Evolutionary conservation across 805 yeast genomes (phyloP), one percentile per base, ranked within the genome.

Genomic region (Nakazawaea ambrosiae): DNA sequence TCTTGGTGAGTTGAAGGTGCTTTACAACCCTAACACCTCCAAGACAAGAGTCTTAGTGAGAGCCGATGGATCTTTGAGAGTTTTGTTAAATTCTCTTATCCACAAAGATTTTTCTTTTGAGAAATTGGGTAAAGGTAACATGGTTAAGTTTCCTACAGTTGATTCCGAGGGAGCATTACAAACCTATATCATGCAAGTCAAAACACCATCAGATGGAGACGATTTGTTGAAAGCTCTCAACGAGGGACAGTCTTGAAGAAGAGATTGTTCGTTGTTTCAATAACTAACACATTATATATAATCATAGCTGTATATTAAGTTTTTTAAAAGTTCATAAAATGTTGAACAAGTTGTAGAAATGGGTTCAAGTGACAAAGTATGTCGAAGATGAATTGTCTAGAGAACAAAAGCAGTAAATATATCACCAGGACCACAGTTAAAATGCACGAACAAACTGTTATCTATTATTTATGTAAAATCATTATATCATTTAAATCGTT

Each of bases 1-100:
- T 10, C 65, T 88, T 3, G 97, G 97, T 3, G 89, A 81, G 35
- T 65, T 88, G 48, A 83, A 86, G 50, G 65, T 90, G 10, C 63
- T 90, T 39, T 75, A 70, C 41, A 69, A 81, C 49, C 70, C 70
- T 36, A 68, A 63, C 2, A 78, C 81, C 8, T 61, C 65, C 17
- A 85, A 85, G 52, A 54, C 78, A 3, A 75, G 97, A 55, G 61
- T 85, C 11, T 61, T 90, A 26, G 70, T 90, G 16, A 76, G 97
- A 50, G 85, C 96, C 0, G 97, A 89, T 40, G 96, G 96, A 20
- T 78, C 87, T 27, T 81, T 82, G 27, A 73, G 95, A 48, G 78
- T 88, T 12, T 57, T 90, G 32, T 60, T 90, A 42, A 90, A 90
- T 54, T 65, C 78, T 11, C 59, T 66, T n/a, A 57, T 88, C 9